Evolutionary conservation across 495 filamentous ascomycete species (phyloP).

Genomic region (Trichoderma reesei): DNA sequence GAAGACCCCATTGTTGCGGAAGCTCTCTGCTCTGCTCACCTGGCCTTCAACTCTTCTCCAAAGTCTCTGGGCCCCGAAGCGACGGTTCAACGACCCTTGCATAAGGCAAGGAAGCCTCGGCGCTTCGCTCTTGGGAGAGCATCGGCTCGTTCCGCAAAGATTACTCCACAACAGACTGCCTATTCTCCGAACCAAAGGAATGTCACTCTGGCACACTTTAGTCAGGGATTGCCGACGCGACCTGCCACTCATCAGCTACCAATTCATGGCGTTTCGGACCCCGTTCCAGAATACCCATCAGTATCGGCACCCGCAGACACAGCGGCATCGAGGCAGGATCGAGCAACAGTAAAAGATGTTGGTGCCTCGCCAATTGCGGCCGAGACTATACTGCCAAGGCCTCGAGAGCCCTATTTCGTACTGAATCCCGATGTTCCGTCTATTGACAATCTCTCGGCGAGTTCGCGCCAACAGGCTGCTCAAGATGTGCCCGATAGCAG

Average conservation of each 20-base stretch:
- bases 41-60: neutral
- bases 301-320: neutral
- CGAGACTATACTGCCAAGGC: neutral
- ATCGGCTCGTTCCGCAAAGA: neutral
- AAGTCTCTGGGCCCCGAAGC: neutral
- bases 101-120: neutral
- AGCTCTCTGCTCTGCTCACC: neutral
- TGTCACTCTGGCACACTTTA: neutral
- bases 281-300: neutral
- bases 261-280: neutral
- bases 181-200: neutral
- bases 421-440: neutral
- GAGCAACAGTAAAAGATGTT: neutral
- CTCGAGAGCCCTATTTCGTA: constrained; percentile 1
- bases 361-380: neutral
- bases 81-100: neutral
- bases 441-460: neutral
- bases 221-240: neutral
- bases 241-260: neutral
- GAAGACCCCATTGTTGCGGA: neutral
- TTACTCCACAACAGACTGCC: neutral
- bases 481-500: neutral
- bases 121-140: neutral
- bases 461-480: neutral
- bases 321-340: neutral